phyloP scores from a whole-genome alignment of 2,329 filamentous ascomycete genomes.

The Cladophialophora exuberans region DNA sequence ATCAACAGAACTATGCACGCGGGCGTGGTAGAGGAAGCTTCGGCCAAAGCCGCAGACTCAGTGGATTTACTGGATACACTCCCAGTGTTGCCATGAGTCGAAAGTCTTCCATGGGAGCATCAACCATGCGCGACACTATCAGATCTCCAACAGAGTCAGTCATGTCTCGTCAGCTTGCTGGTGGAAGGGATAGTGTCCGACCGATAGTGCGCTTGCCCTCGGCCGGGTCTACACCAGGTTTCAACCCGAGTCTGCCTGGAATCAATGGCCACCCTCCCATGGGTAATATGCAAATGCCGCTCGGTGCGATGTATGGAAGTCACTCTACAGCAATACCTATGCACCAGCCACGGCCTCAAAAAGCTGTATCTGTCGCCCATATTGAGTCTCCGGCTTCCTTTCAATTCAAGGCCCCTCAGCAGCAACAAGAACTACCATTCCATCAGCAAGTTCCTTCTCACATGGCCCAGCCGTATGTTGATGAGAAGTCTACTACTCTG shows the following conservation, averaged over 20 bases:
- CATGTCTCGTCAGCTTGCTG: constrained; percentile 66
- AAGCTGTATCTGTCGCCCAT: constrained; percentile 87
- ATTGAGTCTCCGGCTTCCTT: constrained; percentile 80
- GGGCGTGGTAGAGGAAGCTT: constrained; percentile 74
- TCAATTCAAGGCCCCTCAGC: constrained; percentile 62
- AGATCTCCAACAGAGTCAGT: constrained; percentile 81
- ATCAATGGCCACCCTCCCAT: constrained; percentile 19
- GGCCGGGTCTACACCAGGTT: constrained; percentile 41
- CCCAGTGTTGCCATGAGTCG: constrained; percentile 87
- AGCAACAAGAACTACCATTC: constrained; percentile 80
- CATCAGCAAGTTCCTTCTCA: constrained; percentile 90
- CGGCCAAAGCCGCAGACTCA: constrained; percentile 74
- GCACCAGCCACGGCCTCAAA: constrained; percentile 94
- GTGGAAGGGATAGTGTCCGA: constrained; percentile 59
- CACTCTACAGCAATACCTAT: constrained; percentile 69
- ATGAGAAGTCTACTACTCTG: constrained; percentile 17
- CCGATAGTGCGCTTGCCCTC: constrained; percentile 86
- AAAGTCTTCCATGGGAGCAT: constrained; percentile 71
- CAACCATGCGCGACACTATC: constrained; percentile 67
- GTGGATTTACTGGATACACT: constrained; percentile 79
- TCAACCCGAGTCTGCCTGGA: constrained; percentile 16
- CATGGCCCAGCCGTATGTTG: constrained; percentile 58
- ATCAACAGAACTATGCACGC: constrained; percentile 75
- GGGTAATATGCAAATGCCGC: constrained; percentile 35
- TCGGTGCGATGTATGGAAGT: constrained; percentile 62